Conservation (phyloP, 2,329 filamentous ascomycete genomes). For the Annulohypoxylon truncatum region DNA sequence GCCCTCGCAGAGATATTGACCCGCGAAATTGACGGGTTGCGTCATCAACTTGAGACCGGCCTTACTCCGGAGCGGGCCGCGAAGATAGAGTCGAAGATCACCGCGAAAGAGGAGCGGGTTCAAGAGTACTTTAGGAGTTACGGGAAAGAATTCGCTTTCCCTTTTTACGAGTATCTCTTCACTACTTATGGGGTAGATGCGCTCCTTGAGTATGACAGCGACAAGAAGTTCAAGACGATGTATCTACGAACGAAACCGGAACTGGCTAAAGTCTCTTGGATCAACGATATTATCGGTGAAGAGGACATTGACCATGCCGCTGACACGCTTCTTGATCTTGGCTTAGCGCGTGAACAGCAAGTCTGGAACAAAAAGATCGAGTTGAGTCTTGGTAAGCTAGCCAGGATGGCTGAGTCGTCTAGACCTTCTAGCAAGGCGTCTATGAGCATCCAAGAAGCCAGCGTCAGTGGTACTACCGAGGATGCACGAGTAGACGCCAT, state of each 20-base stretch:
- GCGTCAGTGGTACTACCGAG: conserved; percentile 41
- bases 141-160: conserved; percentile 74
- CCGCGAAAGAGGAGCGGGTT: conserved; percentile 61
- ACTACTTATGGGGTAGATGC: conserved; percentile 72
- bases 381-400: conserved; percentile 87
- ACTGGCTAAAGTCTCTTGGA: conserved; percentile 88
- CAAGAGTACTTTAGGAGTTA: conserved; percentile 70
- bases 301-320: conserved; percentile 80
- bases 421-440: conserved; percentile 49
- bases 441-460: conserved; percentile 44
- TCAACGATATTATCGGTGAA: conserved; percentile 87
- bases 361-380: conserved; percentile 95
- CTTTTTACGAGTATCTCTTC: conserved; percentile 84
- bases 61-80: conserved; percentile 51
- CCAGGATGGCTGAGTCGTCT: conserved; percentile 72
- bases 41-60: conserved; percentile 52
- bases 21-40: conserved; percentile 61
- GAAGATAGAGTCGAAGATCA: conserved; percentile 57
- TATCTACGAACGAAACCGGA: conserved; percentile 80
- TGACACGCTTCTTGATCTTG: conserved; percentile 75
- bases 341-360: conserved; percentile 77
- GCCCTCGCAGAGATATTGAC: conserved; percentile 68
- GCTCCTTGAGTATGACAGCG: conserved; percentile 77
- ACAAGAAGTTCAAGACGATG: conserved; percentile 77
- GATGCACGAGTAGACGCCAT: conserved; percentile 60